A percentile compares a stretch with the other conserved stretches of the same genome.
These are phyloP conservation scores for Nowakowskiella sp. DNA, from an alignment of 192 early-diverging fungal genomes.

Conservation along the genomic window DNA sequence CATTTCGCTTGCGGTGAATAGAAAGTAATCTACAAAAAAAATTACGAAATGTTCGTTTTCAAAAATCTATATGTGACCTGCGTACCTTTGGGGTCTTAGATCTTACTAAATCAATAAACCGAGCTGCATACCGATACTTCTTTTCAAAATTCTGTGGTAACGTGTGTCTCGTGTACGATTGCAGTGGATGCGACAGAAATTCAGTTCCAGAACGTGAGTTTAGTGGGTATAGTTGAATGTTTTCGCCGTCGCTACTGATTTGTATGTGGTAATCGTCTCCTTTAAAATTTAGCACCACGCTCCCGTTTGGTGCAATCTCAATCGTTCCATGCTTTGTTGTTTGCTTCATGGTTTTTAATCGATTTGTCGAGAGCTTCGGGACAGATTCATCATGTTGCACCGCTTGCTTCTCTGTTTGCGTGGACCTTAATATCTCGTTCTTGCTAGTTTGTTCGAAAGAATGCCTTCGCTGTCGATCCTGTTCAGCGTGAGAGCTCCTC, in stretches of 20 bases:
- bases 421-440: too few relatives aligned
- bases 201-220: slow-evolving; percentile 24
- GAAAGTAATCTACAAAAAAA: slow-evolving; percentile 43
- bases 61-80: background rate
- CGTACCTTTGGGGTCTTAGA: slow-evolving; percentile 52
- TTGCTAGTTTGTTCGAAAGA: too few relatives aligned
- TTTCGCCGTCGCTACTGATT: slow-evolving; percentile 20
- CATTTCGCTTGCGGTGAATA: slow-evolving; percentile 66
- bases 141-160: slow-evolving; percentile 28
- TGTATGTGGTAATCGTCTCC: slow-evolving; percentile 29
- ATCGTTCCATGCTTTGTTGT: slow-evolving; percentile 42
- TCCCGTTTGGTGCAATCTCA: slow-evolving; percentile 23
- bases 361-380: slow-evolving; percentile 27
- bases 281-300: slow-evolving; percentile 34
- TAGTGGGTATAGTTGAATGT: slow-evolving; percentile 7
- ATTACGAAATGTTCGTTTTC: slow-evolving; percentile 3
- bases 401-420: background rate
- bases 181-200: background rate
- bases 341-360: slow-evolving; percentile 39
- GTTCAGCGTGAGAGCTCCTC: too few relatives aligned
- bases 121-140: slow-evolving; percentile 34
- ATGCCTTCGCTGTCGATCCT: too few relatives aligned
- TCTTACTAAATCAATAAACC: slow-evolving; percentile 48
- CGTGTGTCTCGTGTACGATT: slow-evolving; percentile 3
- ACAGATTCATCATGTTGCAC: background rate